Evolutionary conservation across 345 rosid genomes (phyloP).

Genomic region (Lumnitzera racemosa): DNA sequence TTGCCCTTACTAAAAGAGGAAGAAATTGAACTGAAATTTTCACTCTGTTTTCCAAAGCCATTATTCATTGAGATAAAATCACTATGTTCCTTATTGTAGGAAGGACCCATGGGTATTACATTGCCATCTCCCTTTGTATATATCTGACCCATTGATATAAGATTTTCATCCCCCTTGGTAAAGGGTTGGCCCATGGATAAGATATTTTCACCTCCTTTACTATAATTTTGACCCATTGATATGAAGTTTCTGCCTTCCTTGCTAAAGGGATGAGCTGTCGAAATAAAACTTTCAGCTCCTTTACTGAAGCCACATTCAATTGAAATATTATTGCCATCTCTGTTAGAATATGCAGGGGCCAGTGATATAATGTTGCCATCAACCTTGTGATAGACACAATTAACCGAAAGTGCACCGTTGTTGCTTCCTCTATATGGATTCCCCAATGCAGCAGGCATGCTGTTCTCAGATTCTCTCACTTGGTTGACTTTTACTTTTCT

Average conservation of each 20-base stretch:
- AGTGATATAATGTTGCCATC: conserved; percentile 13
- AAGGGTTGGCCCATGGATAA: conserved; percentile 27
- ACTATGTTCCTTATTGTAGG: conserved; percentile 25
- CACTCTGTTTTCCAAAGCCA: conserved; percentile 22
- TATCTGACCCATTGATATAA: conserved; percentile 34
- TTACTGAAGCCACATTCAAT: conserved; percentile 11
- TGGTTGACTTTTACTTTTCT: conserved; percentile 49
- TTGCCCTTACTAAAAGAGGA: conserved; percentile 24
- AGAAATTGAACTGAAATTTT: conserved; percentile 27
- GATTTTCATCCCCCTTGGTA: conserved; percentile 23
- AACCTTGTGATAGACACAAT: conserved; percentile 23
- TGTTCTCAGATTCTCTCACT: conserved; percentile 29
- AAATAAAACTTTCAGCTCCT: conserved; percentile 11
- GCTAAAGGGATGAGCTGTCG: conserved; percentile 13
- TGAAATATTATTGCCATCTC: conserved; percentile 8
- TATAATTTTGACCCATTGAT: conserved; percentile 25
- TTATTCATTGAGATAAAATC: conserved; percentile 26
- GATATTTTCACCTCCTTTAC: conserved; percentile 23
- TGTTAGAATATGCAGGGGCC: conserved; percentile 13
- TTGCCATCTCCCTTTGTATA: conserved; percentile 28
- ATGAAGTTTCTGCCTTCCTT: conserved; percentile 27
- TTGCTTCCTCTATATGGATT: conserved; percentile 21
- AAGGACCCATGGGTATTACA: conserved; percentile 24
- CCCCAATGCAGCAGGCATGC: conserved; percentile 23
- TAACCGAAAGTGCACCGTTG: conserved; percentile 17